Evolutionary conservation across 768 basidiomycete species (phyloP).

Genomic region (Kwoniella newhampshirensis): DNA sequence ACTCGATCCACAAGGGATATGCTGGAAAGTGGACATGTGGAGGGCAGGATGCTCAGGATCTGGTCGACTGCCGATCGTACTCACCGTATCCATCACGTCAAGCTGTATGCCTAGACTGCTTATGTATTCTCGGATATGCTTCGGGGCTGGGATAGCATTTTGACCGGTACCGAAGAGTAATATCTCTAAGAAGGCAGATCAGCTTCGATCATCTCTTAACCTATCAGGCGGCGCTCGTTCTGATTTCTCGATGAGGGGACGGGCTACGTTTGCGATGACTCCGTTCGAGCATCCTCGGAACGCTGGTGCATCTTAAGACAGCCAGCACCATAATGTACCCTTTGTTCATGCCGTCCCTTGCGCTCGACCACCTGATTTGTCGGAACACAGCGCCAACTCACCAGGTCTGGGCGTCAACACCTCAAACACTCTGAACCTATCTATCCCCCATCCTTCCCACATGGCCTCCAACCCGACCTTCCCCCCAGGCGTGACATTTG

Average conservation of each 20-base stretch:
- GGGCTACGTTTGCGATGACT: too few relatives aligned
- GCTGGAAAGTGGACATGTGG: not conserved
- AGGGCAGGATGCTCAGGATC: too few relatives aligned
- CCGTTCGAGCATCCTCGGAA: too few relatives aligned
- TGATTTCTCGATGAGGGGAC: too few relatives aligned
- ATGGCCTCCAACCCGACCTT: constrained; percentile 18
- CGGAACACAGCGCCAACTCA: constrained; percentile 52
- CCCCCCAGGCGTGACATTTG: constrained; percentile 14
- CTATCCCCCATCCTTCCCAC: constrained; percentile 64
- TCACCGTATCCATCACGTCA: constrained; percentile 83
- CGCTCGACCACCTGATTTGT: not conserved
- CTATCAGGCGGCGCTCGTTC: too few relatives aligned
- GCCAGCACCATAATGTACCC: too few relatives aligned
- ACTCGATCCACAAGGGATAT: too few relatives aligned
- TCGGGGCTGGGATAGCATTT: constrained; percentile 68
- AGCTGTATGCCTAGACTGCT: constrained; percentile 77
- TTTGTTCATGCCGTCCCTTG: not conserved
- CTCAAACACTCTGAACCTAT: constrained; percentile 78
- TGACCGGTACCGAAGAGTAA: constrained; percentile 84
- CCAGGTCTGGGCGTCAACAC: constrained; percentile 81
- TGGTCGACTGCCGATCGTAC: too few relatives aligned
- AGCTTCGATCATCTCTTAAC: too few relatives aligned
- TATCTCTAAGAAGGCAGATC: constrained; percentile 63
- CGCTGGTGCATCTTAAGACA: too few relatives aligned
- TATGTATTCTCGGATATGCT: constrained; percentile 65